Evolutionary conservation across 768 basidiomycete species (phyloP), one percentile per base, ranked within the genome.

Genomic region (Boletus tylopilopsis): DNA sequence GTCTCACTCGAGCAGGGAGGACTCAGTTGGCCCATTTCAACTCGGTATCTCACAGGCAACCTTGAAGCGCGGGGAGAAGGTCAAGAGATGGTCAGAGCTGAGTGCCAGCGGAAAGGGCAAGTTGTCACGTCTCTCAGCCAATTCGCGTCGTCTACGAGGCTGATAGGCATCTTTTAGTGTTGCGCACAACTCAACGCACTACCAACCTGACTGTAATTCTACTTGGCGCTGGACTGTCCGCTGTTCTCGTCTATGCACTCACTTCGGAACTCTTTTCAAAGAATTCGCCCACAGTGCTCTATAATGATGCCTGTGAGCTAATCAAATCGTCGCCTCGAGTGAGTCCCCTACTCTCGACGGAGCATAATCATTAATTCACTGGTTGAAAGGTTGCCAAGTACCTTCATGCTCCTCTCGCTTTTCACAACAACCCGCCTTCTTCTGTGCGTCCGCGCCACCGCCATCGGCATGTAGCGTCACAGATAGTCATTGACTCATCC

Each of bases 381-480:
- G 16, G 29, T 8, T 42, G 30, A 19, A 61, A 92, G 90, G 76
- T 92, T 43, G 72, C 79, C 42, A 81, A 79, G 68, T 82, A 87
- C 61, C 73, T 93, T 34, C 80, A 79, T 38, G 75, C 76, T 9
- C 82, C 87, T 6, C 72, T 89, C 27, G 71, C 75, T 8, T 93
- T 92, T 64, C 86, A 92, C 66, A 91, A 87, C 60, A 88, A 86
- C 57, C 85, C 88, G 0, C 89, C 90, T 3, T 83, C 86, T n/a
- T 67, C 74, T 33, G 63, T 77, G 45, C 81, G 89, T 24, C 90
- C 90, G 12, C 80, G 89, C 46, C 90, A 92, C 61, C 80, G 90
- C 18, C 87, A 89, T 58, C 80, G 87, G 59, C 86, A 87, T 69
- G 86, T 91, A 37, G 81, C 81, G 8, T 90, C 90, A 18, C 85